phyloP scores from a whole-genome alignment of 208 protist species.

The Herpetomonas tarakana region DNA sequence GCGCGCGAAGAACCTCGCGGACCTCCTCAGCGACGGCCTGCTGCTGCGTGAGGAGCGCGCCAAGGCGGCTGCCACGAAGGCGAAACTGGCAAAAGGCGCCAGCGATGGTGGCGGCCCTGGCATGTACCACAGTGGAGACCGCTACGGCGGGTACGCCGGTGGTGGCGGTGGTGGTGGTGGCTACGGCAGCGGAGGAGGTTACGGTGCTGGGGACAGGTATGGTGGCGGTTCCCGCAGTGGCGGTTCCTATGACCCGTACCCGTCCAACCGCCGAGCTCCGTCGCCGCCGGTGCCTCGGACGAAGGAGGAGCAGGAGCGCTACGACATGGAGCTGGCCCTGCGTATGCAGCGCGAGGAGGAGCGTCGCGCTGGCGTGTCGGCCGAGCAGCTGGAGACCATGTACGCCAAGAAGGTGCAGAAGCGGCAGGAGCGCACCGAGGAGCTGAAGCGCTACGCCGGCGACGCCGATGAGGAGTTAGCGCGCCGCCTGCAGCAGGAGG shows the following conservation, averaged over 20 bases:
- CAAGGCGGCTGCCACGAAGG: slow-evolving; percentile 60
- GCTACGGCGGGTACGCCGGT: slow-evolving; percentile 22
- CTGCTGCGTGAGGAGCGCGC: slow-evolving; percentile 77
- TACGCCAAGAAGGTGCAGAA: slow-evolving; percentile 43
- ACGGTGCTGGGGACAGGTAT: slow-evolving; percentile 4
- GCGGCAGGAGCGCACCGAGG: slow-evolving; percentile 19
- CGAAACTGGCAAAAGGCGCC: slow-evolving; percentile 57
- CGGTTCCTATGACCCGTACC: slow-evolving; percentile 17
- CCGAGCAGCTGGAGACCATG: slow-evolving; percentile 66
- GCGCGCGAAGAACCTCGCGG: slow-evolving; percentile 74
- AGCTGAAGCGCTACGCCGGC: slow-evolving; percentile 9
- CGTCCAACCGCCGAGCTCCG: neutral
- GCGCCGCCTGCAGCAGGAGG: slow-evolving; percentile 73
- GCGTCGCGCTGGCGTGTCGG: slow-evolving; percentile 56
- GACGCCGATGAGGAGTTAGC: slow-evolving; percentile 73
- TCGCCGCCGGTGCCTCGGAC: slow-evolving; percentile 27
- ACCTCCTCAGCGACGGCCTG: slow-evolving; percentile 75
- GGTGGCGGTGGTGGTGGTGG: slow-evolving; percentile 7
- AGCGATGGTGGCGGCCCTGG: slow-evolving; percentile 25
- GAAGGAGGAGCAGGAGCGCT: slow-evolving; percentile 82
- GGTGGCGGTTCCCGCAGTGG: slow-evolving; percentile 6
- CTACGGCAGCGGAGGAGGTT: slow-evolving; percentile 12
- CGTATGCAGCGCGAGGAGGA: slow-evolving; percentile 87
- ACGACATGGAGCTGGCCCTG: slow-evolving; percentile 82
- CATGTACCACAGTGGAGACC: slow-evolving; percentile 20